Percentiles rank a stretch among this genome's conserved stretches.
phyloP scores from a whole-genome alignment of 345 rosid species.

The Citrus cavaleriei region DNA sequence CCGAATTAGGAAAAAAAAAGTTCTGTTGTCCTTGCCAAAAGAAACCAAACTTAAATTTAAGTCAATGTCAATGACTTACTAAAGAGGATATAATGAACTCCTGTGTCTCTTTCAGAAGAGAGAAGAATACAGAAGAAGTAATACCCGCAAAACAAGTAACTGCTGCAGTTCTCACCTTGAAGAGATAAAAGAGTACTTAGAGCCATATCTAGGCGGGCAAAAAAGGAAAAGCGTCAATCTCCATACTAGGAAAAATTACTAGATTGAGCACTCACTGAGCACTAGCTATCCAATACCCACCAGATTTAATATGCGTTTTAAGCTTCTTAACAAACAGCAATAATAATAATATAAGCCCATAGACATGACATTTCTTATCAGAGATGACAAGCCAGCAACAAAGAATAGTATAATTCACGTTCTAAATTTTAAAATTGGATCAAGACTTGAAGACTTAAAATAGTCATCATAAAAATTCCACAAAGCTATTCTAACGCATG shows the following conservation, averaged over 20 bases:
- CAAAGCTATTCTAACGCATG: constrained; percentile 2
- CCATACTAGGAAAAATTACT: neutral
- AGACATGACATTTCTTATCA: neutral
- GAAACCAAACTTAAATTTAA: constrained; percentile 8
- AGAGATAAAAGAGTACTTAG: constrained; percentile 16
- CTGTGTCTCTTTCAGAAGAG: constrained; percentile 53
- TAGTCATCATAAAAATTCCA: neutral
- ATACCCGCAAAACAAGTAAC: constrained; percentile 94
- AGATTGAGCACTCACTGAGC: neutral
- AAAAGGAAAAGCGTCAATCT: neutral
- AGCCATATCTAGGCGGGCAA: neutral
- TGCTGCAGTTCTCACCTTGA: constrained; percentile 80
- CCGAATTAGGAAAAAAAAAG: neutral
- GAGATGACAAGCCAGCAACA: neutral
- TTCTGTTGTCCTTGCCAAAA: neutral
- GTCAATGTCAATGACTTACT: constrained; percentile 39
- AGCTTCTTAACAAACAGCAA: neutral
- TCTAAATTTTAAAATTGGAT: neutral
- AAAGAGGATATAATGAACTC: constrained; percentile 62
- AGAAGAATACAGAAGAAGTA: constrained; percentile 67
- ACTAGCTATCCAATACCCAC: neutral
- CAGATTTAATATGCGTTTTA: neutral
- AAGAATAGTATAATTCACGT: neutral
- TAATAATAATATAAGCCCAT: neutral
- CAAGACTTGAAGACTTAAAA: neutral